Percentiles rank a stretch among this genome's conserved stretches.
These are phyloP conservation scores for Stellera chamaejasme DNA, from an alignment of 345 rosid species.

Conservation along the genomic window DNA sequence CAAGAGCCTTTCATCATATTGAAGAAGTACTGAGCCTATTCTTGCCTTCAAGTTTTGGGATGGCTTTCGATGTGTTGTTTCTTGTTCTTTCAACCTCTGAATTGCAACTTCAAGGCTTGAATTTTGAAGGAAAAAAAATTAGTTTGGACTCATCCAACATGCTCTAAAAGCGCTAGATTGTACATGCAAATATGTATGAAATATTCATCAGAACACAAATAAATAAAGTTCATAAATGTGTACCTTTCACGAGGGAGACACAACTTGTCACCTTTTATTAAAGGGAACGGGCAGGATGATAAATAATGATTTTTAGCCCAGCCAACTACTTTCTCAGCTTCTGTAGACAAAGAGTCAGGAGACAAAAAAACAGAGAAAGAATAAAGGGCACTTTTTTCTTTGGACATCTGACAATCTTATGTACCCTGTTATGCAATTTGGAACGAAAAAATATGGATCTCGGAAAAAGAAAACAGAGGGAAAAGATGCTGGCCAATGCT, in stretches of 20 bases:
- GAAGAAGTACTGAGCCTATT: conserved; percentile 8
- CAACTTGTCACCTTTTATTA: conserved; percentile 58
- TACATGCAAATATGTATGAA: neutral
- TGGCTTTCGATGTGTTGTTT: conserved; percentile 53
- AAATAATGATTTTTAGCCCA: conserved; percentile 93
- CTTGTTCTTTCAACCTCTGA: conserved; percentile 75
- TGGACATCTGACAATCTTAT: too few relatives aligned
- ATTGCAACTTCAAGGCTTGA: conserved; percentile 85
- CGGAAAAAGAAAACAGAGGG: too few relatives aligned
- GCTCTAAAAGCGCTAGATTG: too few relatives aligned
- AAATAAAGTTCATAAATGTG: neutral
- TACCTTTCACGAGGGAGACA: conserved; percentile 84
- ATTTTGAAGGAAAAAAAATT: conserved; percentile 19
- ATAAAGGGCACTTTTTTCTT: too few relatives aligned
- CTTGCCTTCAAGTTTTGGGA: conserved; percentile 73
- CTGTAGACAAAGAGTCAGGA: conserved; percentile 30
- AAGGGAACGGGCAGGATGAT: conserved; percentile 57
- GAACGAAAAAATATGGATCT: too few relatives aligned
- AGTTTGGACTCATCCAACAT: conserved; percentile 3
- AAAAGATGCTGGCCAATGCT: too few relatives aligned
- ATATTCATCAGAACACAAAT: neutral
- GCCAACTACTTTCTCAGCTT: conserved; percentile 90
- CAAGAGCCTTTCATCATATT: conserved; percentile 10
- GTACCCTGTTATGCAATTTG: too few relatives aligned
- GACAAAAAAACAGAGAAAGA: neutral